A percentile compares a stretch with the other conserved stretches of the same genome.
Evolutionary conservation across 371 early-diverging fungal genomes (phyloP).

Genomic region (Blyttiomyces sp.): DNA sequence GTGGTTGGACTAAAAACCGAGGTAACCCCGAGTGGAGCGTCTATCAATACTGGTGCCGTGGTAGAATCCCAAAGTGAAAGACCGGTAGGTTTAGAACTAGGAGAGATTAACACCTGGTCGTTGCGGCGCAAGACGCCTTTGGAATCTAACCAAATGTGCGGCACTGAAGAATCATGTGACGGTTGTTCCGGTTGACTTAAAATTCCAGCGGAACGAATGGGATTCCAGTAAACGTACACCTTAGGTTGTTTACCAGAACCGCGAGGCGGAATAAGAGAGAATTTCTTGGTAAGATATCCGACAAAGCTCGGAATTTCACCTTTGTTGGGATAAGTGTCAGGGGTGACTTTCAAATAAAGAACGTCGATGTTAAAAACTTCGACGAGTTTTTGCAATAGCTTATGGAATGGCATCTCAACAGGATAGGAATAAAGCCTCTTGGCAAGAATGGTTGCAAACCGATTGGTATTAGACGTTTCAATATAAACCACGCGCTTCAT

Average conservation of each 20-base stretch:
- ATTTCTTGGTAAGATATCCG: background rate
- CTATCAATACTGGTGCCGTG: too few relatives aligned
- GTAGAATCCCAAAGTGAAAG: too few relatives aligned
- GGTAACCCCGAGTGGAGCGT: too few relatives aligned
- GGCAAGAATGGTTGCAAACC: background rate
- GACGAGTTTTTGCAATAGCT: background rate
- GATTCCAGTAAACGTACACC: background rate
- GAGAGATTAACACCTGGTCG: too few relatives aligned
- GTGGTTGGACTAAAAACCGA: too few relatives aligned
- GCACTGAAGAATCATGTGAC: too few relatives aligned
- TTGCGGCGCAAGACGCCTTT: too few relatives aligned
- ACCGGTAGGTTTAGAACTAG: too few relatives aligned
- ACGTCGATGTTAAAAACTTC: background rate
- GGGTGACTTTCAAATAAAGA: too few relatives aligned
- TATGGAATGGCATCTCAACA: background rate
- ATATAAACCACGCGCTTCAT: background rate
- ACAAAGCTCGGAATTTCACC: background rate
- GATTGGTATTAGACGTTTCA: background rate
- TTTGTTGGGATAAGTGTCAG: background rate
- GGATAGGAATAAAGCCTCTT: background rate
- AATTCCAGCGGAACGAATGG: background rate
- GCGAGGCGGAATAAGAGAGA: background rate
- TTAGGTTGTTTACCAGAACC: background rate
- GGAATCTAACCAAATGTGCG: too few relatives aligned
- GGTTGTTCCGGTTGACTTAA: background rate